Base-by-base conservation (phyloP, 257 asterid species). In the Nicotiana paniculata region DNA sequence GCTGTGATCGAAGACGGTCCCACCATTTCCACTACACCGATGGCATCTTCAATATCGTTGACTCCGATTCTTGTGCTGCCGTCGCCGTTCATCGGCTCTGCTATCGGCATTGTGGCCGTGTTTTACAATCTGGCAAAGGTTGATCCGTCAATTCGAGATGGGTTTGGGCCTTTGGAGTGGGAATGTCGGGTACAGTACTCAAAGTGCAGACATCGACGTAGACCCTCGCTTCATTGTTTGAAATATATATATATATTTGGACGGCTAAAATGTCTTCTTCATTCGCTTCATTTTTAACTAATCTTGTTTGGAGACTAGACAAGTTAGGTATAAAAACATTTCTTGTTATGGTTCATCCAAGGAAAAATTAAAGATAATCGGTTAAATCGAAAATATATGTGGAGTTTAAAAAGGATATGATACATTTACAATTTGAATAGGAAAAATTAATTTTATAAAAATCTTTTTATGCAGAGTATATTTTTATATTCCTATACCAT, bases 1-100 rank as follows among this genome's bases (percentile, higher is more conserved):
- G 77, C 13, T 77, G 67, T 26, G 68, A 54, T 26, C 68, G 63
- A 24, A 26, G 77, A 65, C 12, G 81, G n/a, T 13, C 46, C 81
- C 21, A 74, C 81, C 81, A 82, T 39, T 30, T 82, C 85, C 35
- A 82, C 77, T 70, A 82, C 55, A 64, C 69, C 43, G 18, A 11
- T 62, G 6, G 68, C 78, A 26, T 64, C 77, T 78, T 77, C 82
- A 63, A 82, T 57, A 7, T 61, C 59, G 78, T 72, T 21, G 78
- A 72, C 78, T 72, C 26, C 59, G n/a, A 69, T 32, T 39, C 77
- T 69, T 69, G 33, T 16, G 59, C 21, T 43, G 13, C 37, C 59
- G 78, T 21, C 59, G 37, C 78, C 59, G 78, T 43, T 72, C 37
- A 46, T 72, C 37, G 78, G 59, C 78, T 72, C 78, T 11, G 48